These are phyloP conservation scores for Kazachstania sp. DNA, from an alignment of 1,139 yeast species.

Conservation along the genomic window DNA sequence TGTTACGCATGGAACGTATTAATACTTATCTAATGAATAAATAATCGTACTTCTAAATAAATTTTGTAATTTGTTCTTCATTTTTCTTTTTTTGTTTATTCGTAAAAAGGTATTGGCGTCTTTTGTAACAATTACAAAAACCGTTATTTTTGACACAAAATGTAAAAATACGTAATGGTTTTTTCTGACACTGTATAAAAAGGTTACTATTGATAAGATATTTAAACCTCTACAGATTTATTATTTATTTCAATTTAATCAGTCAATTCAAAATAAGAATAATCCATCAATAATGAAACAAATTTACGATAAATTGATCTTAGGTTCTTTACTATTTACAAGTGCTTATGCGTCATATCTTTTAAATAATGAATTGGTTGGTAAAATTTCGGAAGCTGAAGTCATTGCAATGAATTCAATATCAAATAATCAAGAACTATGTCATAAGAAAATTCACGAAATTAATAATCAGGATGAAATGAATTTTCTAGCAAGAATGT, in stretches of 20 bases:
- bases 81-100: not conserved
- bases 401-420: not conserved
- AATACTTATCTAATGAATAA: constrained; percentile 14
- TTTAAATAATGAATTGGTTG: constrained; percentile 7
- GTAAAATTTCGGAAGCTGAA: not conserved
- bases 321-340: not conserved
- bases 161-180: not conserved
- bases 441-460: constrained; percentile 30
- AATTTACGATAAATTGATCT: not conserved
- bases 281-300: not conserved
- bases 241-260: not conserved
- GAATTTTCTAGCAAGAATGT: constrained; percentile 31
- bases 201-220: too few species aligned
- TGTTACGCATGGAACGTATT: constrained; percentile 30
- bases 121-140: not conserved
- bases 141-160: not conserved
- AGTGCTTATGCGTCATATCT: not conserved
- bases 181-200: too few species aligned
- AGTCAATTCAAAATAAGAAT: not conserved
- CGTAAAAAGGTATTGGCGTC: not conserved
- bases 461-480: constrained; percentile 39
- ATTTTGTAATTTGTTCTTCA: not conserved
- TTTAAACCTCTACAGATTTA: not conserved
- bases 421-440: constrained; percentile 4
- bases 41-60: not conserved